Conservation (phyloP, 2,329 filamentous ascomycete species). For the Stagonosporopsis rhizophila region DNA sequence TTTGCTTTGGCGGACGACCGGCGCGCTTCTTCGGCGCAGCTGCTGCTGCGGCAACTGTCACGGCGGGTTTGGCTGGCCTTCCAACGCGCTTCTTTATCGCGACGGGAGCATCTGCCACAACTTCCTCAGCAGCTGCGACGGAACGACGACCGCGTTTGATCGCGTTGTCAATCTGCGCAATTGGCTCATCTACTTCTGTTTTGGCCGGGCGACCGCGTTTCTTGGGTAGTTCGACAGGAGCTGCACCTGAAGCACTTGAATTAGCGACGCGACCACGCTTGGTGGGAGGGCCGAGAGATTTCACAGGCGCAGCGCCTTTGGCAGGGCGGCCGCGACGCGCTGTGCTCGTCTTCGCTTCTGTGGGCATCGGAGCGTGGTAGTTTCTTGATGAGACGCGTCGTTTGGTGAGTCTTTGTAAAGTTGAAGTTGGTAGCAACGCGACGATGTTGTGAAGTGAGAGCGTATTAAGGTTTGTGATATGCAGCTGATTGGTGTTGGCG, state of each 20-base stretch:
- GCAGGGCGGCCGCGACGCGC: slow-evolving; percentile 25
- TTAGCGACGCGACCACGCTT: slow-evolving; percentile 32
- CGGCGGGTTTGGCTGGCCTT: slow-evolving; percentile 13
- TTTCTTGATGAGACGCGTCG: not conserved
- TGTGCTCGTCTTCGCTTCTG: slow-evolving; percentile 17
- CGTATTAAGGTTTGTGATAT: not conserved
- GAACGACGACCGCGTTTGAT: slow-evolving; percentile 26
- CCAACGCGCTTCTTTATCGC: slow-evolving; percentile 20
- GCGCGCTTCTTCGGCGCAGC: slow-evolving; percentile 22
- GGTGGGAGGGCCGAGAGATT: slow-evolving; percentile 7
- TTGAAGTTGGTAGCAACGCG: not conserved
- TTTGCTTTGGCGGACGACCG: slow-evolving; percentile 26
- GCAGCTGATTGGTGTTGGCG: not conserved
- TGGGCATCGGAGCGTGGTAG: slow-evolving; percentile 20
- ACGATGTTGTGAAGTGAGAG: not conserved
- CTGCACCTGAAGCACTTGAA: not conserved
- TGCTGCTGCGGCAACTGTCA: slow-evolving; percentile 2
- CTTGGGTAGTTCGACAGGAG: slow-evolving; percentile 21
- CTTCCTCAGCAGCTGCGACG: slow-evolving; percentile 10
- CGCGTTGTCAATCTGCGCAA: slow-evolving; percentile 14
- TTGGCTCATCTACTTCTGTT: slow-evolving; percentile 13
- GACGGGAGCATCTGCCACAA: slow-evolving; percentile 4
- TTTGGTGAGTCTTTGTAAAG: no score
- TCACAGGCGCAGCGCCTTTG: slow-evolving; percentile 11
- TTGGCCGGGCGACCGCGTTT: slow-evolving; percentile 34